Conservation (phyloP, 31 red algal genomes). For the Endocladia muricata region DNA sequence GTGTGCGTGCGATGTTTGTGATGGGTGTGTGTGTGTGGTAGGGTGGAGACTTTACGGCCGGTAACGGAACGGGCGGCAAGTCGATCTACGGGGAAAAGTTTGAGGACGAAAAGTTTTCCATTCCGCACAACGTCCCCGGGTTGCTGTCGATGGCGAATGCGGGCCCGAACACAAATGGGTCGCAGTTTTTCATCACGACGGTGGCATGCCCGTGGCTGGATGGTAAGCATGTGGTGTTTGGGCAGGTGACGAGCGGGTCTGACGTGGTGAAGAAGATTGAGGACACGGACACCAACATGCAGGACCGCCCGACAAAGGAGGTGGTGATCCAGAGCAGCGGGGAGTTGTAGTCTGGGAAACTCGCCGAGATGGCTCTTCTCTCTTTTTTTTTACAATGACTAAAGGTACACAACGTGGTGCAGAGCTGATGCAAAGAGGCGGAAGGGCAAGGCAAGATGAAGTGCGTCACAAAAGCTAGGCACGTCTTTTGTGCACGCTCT, state of each 20-base stretch:
- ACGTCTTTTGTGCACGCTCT: too few species aligned
- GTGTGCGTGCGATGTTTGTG: background rate
- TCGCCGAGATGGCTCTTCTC: too few species aligned
- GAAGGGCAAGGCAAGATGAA: too few species aligned
- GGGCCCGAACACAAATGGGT: slow-evolving; percentile 88
- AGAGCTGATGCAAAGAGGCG: too few species aligned
- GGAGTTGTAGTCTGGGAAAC: too few species aligned
- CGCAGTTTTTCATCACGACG: slow-evolving; percentile 88
- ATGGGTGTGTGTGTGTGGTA: background rate
- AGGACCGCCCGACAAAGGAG: slow-evolving; percentile 58
- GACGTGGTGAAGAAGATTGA: slow-evolving; percentile 77
- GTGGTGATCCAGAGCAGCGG: slow-evolving; percentile 73
- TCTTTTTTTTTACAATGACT: too few species aligned
- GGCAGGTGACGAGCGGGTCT: slow-evolving; percentile 59
- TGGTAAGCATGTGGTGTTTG: slow-evolving; percentile 86
- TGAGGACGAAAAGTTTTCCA: slow-evolving; percentile 78
- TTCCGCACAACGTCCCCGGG: slow-evolving; percentile 71
- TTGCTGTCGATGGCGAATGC: slow-evolving; percentile 92
- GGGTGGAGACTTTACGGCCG: slow-evolving; percentile 88
- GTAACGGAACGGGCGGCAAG: too few species aligned
- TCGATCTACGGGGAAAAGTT: slow-evolving; percentile 89
- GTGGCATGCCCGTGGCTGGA: slow-evolving; percentile 86
- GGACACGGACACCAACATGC: slow-evolving; percentile 31
- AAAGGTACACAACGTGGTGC: too few species aligned
- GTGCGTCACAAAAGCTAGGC: too few species aligned